Evolutionary conservation across 2,329 filamentous ascomycete species (phyloP), one percentile per base, ranked within the genome.

Genomic region (Colletotrichum liaoningense): DNA sequence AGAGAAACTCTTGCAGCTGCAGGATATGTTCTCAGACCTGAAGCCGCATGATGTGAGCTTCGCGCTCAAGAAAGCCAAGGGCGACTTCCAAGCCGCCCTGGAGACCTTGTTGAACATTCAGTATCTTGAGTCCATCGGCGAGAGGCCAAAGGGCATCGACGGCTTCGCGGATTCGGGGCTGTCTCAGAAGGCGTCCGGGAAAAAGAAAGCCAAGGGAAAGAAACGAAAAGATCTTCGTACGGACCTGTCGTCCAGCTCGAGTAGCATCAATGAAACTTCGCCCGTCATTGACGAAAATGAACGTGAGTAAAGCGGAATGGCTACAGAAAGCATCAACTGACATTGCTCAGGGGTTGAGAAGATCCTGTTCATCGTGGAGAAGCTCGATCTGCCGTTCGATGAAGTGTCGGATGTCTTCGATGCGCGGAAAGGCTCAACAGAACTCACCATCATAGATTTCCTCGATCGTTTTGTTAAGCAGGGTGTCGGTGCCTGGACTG

Each of bases 91-190:
- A 71, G 86, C 87, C 16, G 91, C 94, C 1, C 91, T 97, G 74
- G 95, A 98, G 77, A 91, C 95, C 72, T 85, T 98, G 14, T 88
- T 98, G 38, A 97, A 93, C 76, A 87, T 94, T 16, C 91, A 93
- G 24, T 95, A 93, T 78, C 91, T 98, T 5, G 91, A 94, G 71
- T 90, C 95, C 69, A 88, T 86, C 1, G 89, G 89, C 0, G 86
- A 90, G 67, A 85, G 88, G 1, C 85, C 87, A 1, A 96, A 93
- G 79, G 94, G 95, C 0, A 86, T 98, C n/a, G 95, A 98, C 71
- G 95, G 90, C 0, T 98, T 98, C 79, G 91, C 90, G 26, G 87
- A 90, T 52, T 87, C 88, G 0, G 87, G 90, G 42, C 14, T 54
- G 14, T 14, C 62, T 9, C 33, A 42, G 19, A 83, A 86, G 81